phyloP scores from a whole-genome alignment of 192 early-diverging fungal genomes.

The Gonapodya prolifera region DNA sequence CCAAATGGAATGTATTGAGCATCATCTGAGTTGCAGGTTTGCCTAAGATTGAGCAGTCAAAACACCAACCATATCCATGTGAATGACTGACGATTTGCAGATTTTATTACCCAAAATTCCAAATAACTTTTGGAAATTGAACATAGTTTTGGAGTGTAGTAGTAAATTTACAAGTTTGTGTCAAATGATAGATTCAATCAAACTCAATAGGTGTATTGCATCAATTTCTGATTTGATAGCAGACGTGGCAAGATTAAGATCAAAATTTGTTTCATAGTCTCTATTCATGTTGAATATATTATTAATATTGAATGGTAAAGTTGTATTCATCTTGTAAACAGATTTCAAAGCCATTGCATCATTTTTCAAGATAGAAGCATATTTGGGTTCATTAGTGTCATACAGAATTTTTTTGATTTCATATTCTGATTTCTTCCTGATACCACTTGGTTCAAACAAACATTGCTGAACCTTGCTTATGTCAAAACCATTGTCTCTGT shows the following conservation, averaged over 20 bases:
- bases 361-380: slow-evolving; percentile 44
- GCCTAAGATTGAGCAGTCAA: slow-evolving; percentile 96
- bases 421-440: slow-evolving; percentile 65
- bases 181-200: slow-evolving; percentile 44
- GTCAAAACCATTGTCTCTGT: slow-evolving; percentile 99
- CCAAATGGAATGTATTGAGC: slow-evolving; percentile 98
- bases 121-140: slow-evolving; percentile 78
- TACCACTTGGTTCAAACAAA: slow-evolving; percentile 52
- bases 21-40: slow-evolving; percentile 99
- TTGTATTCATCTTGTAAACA: slow-evolving; percentile 60
- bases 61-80: slow-evolving; percentile 96
- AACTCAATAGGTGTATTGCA: no score
- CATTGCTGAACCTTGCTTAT: slow-evolving; percentile 77
- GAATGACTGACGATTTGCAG: slow-evolving; percentile 73
- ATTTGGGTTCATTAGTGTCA: slow-evolving; percentile 54
- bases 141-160: no score
- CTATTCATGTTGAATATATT: no score
- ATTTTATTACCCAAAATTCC: slow-evolving; percentile 86
- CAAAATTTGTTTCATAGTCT: no score
- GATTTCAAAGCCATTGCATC: slow-evolving; percentile 64
- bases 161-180: slow-evolving; percentile 51
- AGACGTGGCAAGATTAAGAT: no score
- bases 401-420: slow-evolving; percentile 50
- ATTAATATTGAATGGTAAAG: no score
- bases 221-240: no score